These are phyloP conservation scores for Fusarium phyllophilum DNA, from an alignment of 2,329 filamentous ascomycete genomes.

Conservation along the genomic window DNA sequence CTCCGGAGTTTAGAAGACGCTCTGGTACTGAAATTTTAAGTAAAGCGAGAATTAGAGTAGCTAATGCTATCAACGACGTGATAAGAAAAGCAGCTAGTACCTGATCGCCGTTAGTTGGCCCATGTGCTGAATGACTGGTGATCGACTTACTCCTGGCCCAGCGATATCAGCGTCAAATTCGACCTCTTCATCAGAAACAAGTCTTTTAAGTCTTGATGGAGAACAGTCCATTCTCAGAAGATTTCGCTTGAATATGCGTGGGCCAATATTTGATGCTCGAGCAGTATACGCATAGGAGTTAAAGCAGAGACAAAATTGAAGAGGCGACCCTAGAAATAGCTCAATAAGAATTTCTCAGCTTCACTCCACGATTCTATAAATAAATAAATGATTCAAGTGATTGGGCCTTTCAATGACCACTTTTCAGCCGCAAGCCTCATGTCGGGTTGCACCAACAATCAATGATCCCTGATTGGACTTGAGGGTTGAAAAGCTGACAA, in stretches of 20 bases:
- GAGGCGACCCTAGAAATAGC: not conserved
- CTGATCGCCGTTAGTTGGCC: not conserved
- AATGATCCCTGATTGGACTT: not conserved
- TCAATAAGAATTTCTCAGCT: not conserved
- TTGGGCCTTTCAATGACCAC: not conserved
- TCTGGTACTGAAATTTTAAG: not conserved
- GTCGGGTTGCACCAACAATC: no score
- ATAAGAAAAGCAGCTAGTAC: not conserved
- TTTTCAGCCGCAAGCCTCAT: not conserved
- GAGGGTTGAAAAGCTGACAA: not conserved
- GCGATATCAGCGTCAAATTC: conserved; percentile 7
- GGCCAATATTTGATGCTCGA: accelerated
- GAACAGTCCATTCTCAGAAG: not conserved
- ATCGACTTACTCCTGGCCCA: not conserved
- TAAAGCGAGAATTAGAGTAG: not conserved
- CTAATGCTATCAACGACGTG: not conserved
- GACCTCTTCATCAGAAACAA: not conserved
- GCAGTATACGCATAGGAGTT: no score
- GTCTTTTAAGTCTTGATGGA: accelerated
- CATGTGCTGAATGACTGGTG: accelerated
- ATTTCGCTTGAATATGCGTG: accelerated
- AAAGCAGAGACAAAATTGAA: not conserved
- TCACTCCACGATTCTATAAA: accelerated
- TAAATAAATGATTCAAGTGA: not conserved
- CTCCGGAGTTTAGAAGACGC: not conserved